These are phyloP conservation scores for Boletus semigastroideus DNA, from an alignment of 1,284 basidiomycete species.

Conservation along the genomic window DNA sequence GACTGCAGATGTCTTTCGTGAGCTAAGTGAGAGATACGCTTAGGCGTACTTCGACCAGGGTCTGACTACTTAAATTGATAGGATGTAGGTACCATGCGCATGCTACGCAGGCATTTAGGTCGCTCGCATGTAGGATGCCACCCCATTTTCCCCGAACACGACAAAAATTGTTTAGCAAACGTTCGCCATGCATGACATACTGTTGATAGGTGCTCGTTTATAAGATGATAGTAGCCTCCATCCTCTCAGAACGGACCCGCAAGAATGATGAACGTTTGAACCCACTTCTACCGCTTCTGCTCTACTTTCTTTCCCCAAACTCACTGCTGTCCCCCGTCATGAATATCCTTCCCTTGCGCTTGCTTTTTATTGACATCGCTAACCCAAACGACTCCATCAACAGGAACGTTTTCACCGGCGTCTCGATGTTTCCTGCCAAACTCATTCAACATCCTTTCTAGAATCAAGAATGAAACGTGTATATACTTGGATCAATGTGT, in stretches of 20 bases:
- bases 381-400: conserved; percentile 21
- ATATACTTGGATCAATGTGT: conserved; percentile 12
- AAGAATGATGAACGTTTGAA: too few relatives aligned
- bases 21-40: too few relatives aligned
- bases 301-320: conserved; percentile 26
- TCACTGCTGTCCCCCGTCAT: conserved; percentile 14
- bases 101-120: neutral
- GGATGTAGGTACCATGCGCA: too few relatives aligned
- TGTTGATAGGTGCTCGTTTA: neutral
- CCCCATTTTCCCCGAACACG: neutral
- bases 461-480: neutral
- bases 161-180: too few relatives aligned
- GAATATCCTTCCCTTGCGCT: conserved; percentile 28
- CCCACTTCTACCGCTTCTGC: neutral
- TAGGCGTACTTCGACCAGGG: too few relatives aligned
- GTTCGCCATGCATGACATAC: neutral
- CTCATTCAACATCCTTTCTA: neutral
- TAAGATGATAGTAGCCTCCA: too few relatives aligned
- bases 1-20: neutral
- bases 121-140: neutral
- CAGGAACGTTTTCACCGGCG: conserved; percentile 22
- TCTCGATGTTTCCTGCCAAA: conserved; percentile 19
- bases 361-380: conserved; percentile 27
- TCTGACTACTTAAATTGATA: too few relatives aligned
- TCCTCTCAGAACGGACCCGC: too few relatives aligned